Evolutionary conservation across 805 yeast genomes (phyloP).

Genomic region (Kodamaea laetipori): DNA sequence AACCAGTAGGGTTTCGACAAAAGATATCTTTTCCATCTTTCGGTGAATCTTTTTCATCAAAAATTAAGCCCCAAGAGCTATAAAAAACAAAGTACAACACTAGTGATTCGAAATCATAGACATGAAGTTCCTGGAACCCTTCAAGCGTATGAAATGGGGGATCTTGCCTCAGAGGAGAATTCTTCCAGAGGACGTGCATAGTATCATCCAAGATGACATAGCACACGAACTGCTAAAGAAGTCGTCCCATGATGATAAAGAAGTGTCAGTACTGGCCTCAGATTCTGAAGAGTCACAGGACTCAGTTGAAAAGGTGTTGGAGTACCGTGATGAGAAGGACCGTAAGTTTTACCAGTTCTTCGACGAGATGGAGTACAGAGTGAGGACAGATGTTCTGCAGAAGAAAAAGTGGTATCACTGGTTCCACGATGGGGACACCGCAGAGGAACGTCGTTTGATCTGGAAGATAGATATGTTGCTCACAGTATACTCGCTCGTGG

Average conservation of each 20-base stretch:
- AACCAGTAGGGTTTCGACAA: too few species aligned
- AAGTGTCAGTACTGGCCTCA: background rate
- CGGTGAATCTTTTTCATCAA: too few species aligned
- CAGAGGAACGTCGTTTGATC: constrained; percentile 33
- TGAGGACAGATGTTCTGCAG: constrained; percentile 25
- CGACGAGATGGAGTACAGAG: constrained; percentile 56
- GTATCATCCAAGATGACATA: background rate
- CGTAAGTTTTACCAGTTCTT: constrained; percentile 53
- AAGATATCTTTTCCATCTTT: too few species aligned
- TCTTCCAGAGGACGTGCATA: constrained; percentile 30
- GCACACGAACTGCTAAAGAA: background rate
- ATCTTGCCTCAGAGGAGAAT: constrained; percentile 36
- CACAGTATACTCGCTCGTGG: constrained; percentile 35
- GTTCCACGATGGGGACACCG: constrained; percentile 53
- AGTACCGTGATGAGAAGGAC: constrained; percentile 55
- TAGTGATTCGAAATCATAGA: too few species aligned
- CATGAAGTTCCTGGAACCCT: background rate
- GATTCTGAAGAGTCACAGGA: background rate
- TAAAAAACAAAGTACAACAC: too few species aligned
- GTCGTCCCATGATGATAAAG: constrained; percentile 1
- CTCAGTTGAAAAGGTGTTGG: constrained; percentile 19
- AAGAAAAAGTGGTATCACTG: constrained; percentile 54
- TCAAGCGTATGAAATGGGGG: constrained; percentile 31
- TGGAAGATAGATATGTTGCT: constrained; percentile 35
- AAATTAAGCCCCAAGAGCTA: too few species aligned